These are phyloP conservation scores for Elongisporangium undulatum DNA, from an alignment of 352 stramenopile species.

Conservation along the genomic window DNA sequence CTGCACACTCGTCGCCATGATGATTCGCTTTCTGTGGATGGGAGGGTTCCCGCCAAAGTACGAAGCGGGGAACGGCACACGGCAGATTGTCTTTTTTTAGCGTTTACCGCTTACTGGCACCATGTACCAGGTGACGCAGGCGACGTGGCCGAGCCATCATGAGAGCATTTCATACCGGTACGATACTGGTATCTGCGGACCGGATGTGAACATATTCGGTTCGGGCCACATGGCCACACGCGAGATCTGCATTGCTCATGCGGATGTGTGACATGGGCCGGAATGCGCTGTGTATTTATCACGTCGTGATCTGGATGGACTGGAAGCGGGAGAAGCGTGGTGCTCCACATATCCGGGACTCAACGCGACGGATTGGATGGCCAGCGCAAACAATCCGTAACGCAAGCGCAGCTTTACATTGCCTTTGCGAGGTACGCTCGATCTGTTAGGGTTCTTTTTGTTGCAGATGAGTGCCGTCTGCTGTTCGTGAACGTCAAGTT, in stretches of 20 bases:
- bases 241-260: not conserved
- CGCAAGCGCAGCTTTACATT: not conserved
- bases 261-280: not conserved
- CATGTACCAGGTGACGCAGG: not conserved
- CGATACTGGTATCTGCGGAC: not conserved
- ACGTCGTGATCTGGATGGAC: no score
- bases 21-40: slow-evolving; percentile 6
- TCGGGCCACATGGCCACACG: no score
- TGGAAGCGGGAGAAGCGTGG: no score
- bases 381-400: not conserved
- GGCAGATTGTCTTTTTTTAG: not conserved
- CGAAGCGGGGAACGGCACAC: not conserved
- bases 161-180: not conserved
- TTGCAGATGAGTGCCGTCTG: not conserved
- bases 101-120: not conserved
- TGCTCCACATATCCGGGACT: no score
- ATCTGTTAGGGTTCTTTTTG: not conserved
- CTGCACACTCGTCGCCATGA: slow-evolving; percentile 36
- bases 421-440: not conserved
- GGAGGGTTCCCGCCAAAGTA: not conserved
- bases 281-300: not conserved
- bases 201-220: no score
- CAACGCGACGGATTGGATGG: not conserved
- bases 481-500: not conserved
- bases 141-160: not conserved